These are phyloP conservation scores for Boletus fagicola DNA, from an alignment of 768 basidiomycete genomes.

Conservation along the genomic window DNA sequence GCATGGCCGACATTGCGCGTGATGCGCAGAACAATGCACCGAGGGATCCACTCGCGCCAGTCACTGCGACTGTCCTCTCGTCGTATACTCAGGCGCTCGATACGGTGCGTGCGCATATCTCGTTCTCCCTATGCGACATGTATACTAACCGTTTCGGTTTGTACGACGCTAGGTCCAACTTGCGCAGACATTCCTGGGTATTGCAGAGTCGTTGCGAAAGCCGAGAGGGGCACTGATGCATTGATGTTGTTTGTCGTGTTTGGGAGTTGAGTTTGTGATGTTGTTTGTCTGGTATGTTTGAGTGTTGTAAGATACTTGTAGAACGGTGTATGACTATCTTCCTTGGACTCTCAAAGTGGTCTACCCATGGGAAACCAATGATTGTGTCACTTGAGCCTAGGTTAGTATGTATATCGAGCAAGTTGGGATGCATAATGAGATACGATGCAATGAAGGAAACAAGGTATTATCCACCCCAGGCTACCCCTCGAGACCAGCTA, in stretches of 20 bases:
- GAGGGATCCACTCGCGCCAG: conserved; percentile 37
- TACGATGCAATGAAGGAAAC: too few species aligned
- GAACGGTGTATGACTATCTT: too few species aligned
- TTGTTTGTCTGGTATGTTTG: too few species aligned
- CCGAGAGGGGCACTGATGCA: conserved; percentile 50
- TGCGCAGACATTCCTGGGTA: conserved; percentile 55
- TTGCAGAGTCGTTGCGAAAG: conserved; percentile 57
- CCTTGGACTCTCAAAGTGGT: too few species aligned
- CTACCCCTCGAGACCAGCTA: too few species aligned
- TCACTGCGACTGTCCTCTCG: conserved; percentile 37
- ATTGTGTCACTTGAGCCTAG: too few species aligned
- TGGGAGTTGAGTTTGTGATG: background rate
- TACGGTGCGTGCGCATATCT: conserved; percentile 35
- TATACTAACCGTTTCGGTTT: background rate
- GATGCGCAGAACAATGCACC: conserved; percentile 47
- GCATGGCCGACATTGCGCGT: conserved; percentile 53
- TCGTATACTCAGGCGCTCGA: conserved; percentile 51
- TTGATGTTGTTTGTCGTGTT: background rate
- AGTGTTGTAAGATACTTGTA: background rate
- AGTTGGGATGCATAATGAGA: too few species aligned
- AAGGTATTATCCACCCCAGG: too few species aligned
- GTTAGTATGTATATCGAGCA: too few species aligned
- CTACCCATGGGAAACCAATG: rapidly evolving
- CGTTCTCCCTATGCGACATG: too few species aligned
- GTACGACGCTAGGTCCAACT: conserved; percentile 46